A percentile compares a stretch with the other conserved stretches of the same genome.
Evolutionary conservation across 129 eudicot species (phyloP).

Genomic region (Artemisia annua): DNA sequence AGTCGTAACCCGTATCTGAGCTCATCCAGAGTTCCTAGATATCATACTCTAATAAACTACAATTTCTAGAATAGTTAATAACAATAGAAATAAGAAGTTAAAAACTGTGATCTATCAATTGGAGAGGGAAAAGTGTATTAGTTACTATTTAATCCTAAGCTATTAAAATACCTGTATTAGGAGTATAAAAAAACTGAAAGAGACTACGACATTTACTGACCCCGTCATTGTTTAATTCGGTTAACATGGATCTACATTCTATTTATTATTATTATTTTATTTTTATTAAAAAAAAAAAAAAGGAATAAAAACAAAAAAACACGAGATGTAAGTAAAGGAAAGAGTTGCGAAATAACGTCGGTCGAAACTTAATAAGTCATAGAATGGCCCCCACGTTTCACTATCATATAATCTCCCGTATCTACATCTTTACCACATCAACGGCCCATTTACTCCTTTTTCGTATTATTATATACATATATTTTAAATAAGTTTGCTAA

Average conservation of each 20-base stretch:
- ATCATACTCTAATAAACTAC: too few species aligned
- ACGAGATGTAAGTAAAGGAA: conserved; percentile 3
- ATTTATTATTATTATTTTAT: not conserved
- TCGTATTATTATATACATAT: not conserved
- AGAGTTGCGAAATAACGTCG: conserved; percentile 42
- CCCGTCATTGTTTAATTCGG: too few species aligned
- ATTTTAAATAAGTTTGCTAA: too few species aligned
- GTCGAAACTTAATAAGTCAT: conserved; percentile 41
- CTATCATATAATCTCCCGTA: conserved; percentile 47
- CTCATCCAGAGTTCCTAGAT: too few species aligned
- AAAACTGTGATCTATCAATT: too few species aligned
- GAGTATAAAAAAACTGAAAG: too few species aligned
- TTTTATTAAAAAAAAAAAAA: not conserved
- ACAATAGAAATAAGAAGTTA: too few species aligned
- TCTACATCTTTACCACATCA: conserved; percentile 37
- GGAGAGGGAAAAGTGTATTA: too few species aligned
- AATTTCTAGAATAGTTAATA: too few species aligned
- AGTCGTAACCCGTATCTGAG: too few species aligned
- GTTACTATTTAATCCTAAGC: too few species aligned
- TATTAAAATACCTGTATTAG: too few species aligned
- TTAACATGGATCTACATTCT: conserved; percentile 17
- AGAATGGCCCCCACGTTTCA: conserved; percentile 58
- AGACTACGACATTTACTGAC: not conserved
- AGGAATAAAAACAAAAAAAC: not conserved
- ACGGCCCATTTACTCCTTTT: conserved; percentile 1